phyloP scores from a whole-genome alignment of 495 filamentous ascomycete species.

The Neurospora cerealis region DNA sequence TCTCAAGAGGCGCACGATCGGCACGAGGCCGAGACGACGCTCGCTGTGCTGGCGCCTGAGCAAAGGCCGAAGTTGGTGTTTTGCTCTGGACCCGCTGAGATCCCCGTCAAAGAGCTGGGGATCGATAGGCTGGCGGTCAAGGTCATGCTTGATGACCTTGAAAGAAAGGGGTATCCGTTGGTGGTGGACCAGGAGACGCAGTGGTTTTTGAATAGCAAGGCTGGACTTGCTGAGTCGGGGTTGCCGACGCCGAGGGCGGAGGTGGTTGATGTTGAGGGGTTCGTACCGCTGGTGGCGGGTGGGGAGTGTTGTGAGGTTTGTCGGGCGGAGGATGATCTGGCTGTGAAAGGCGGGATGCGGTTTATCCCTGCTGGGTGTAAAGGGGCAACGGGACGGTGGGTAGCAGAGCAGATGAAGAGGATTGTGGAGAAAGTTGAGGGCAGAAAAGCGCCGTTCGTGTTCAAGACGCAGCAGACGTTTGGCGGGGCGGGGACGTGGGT shows the following conservation, averaged over 20 bases:
- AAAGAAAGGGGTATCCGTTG: slow-evolving; percentile 7
- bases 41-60: slow-evolving; percentile 12
- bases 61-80: slow-evolving; percentile 21
- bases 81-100: slow-evolving; percentile 14
- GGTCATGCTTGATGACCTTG: slow-evolving; percentile 15
- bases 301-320: slow-evolving; percentile 14
- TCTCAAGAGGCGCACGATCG: slow-evolving; percentile 11
- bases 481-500: slow-evolving; percentile 28
- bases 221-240: slow-evolving; percentile 11
- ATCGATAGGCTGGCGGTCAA: slow-evolving; percentile 21
- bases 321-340: background rate
- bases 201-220: slow-evolving; percentile 24
- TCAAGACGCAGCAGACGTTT: slow-evolving; percentile 28
- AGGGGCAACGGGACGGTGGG: slow-evolving; percentile 14
- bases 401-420: slow-evolving; percentile 8
- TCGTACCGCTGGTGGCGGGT: background rate
- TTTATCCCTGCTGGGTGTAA: slow-evolving; percentile 13
- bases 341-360: background rate
- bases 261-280: slow-evolving; percentile 9
- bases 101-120: slow-evolving; percentile 11
- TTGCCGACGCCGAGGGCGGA: slow-evolving; percentile 15
- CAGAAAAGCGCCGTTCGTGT: slow-evolving; percentile 19
- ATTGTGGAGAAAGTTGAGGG: slow-evolving; percentile 8
- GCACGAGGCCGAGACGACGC: slow-evolving; percentile 18
- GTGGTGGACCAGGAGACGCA: slow-evolving; percentile 17